Conservation (phyloP, 23 red algal species). For the Gracilaria domingensis region DNA sequence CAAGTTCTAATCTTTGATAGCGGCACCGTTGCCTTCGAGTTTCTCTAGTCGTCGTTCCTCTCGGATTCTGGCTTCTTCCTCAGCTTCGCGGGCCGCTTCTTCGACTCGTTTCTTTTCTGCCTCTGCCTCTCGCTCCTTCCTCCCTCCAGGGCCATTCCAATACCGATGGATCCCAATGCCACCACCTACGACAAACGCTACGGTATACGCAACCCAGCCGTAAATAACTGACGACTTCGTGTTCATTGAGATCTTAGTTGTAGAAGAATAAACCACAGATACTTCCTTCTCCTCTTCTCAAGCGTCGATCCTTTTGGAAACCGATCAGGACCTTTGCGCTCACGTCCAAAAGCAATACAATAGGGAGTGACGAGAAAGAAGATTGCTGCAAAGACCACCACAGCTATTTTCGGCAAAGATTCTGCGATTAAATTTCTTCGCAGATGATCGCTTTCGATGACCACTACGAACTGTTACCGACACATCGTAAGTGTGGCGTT, state of each 20-base stretch:
- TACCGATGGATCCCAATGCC: conserved; percentile 64
- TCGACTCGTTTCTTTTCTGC: conserved; percentile 31
- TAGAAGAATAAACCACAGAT: not conserved
- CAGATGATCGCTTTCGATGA: not conserved
- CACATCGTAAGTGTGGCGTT: not conserved
- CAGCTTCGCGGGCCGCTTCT: conserved; percentile 46
- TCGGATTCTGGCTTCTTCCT: conserved; percentile 59
- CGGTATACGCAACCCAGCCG: conserved; percentile 72
- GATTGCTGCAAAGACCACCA: too few relatives aligned
- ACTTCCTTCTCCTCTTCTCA: not conserved
- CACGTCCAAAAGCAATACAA: too few relatives aligned
- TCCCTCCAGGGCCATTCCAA: conserved; percentile 53
- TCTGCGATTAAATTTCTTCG: not conserved
- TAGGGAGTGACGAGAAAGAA: too few relatives aligned
- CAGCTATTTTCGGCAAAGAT: too few relatives aligned
- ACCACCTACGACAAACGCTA: conserved; percentile 43
- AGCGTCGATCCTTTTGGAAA: not conserved
- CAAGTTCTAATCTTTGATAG: not conserved
- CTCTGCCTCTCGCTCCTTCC: conserved; percentile 59
- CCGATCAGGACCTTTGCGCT: too few relatives aligned
- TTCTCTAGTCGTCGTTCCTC: conserved; percentile 49
- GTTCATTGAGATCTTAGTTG: conserved; percentile 21
- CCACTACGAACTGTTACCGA: not conserved
- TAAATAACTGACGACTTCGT: conserved; percentile 54
- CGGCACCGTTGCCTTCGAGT: not conserved